Conservation (phyloP, 495 filamentous ascomycete genomes). For the Xylaria grammica region DNA sequence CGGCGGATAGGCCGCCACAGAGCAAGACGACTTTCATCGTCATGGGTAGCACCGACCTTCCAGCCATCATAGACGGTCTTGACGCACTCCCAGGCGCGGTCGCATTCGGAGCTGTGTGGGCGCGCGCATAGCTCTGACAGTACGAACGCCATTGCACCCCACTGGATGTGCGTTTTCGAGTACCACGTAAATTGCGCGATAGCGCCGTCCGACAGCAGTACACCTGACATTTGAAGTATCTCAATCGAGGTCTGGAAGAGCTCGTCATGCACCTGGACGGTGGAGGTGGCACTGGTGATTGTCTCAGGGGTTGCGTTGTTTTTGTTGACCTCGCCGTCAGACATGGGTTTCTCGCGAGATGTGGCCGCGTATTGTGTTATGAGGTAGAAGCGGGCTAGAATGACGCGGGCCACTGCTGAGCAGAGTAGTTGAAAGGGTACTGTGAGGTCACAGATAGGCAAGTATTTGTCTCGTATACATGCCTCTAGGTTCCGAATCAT, state of each 20-base stretch:
- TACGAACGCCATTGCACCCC: constrained; percentile 7
- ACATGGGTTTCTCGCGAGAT: background rate
- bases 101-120: background rate
- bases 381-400: background rate
- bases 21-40: background rate
- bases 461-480: constrained; percentile 42
- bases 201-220: background rate
- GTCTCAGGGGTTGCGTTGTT: background rate
- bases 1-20: constrained; percentile 6
- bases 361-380: background rate
- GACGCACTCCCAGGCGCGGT: constrained; percentile 6
- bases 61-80: background rate
- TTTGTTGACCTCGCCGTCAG: background rate
- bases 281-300: background rate
- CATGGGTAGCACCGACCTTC: background rate
- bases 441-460: constrained; percentile 55
- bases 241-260: background rate
- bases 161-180: constrained; percentile 9
- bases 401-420: constrained; percentile 38
- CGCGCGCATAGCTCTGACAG: constrained; percentile 3
- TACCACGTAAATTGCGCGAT: background rate
- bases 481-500: constrained; percentile 40
- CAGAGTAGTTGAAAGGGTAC: constrained; percentile 57
- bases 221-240: background rate
- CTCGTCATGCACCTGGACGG: background rate